Evolutionary conservation across 2,329 filamentous ascomycete species (phyloP).

Genomic region (Alternaria sp.): DNA sequence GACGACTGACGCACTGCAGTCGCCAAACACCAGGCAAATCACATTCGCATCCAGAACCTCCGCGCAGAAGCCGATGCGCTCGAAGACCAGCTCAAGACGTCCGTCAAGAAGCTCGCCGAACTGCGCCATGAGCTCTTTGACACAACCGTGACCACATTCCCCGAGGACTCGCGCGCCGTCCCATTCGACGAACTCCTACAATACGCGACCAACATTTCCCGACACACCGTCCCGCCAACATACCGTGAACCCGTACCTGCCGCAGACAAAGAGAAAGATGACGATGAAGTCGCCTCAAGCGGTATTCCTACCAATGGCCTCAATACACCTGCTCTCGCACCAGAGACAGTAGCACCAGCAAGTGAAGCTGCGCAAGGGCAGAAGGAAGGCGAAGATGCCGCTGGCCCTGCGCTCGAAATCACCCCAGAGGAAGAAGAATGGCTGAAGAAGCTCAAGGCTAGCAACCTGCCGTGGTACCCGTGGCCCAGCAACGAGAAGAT

Average conservation of each 20-base stretch:
- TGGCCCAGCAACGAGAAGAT: constrained; percentile 79
- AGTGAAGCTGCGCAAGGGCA: constrained; percentile 28
- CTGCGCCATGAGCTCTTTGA: constrained; percentile 75
- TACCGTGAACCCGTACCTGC: constrained; percentile 42
- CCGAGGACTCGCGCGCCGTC: constrained; percentile 58
- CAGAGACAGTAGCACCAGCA: constrained; percentile 25
- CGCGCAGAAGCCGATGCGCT: constrained; percentile 69
- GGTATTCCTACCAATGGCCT: constrained; percentile 37
- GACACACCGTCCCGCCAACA: constrained; percentile 76
- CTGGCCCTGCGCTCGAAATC: constrained; percentile 24
- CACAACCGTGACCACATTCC: constrained; percentile 41
- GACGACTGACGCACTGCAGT: constrained; percentile 56
- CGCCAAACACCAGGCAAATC: constrained; percentile 76
- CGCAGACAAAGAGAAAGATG: constrained; percentile 26
- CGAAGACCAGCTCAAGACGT: constrained; percentile 75
- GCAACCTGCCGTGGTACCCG: constrained; percentile 65
- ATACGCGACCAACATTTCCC: constrained; percentile 81
- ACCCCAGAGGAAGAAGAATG: constrained; percentile 44
- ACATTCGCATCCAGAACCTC: constrained; percentile 72
- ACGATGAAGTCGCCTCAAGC: constrained; percentile 28
- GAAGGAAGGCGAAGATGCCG: constrained; percentile 19
- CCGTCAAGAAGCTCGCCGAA: constrained; percentile 71
- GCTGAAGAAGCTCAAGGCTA: constrained; percentile 40
- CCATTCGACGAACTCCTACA: constrained; percentile 75
- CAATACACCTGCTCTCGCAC: constrained; percentile 38